A percentile compares a stretch with the other conserved stretches of the same genome.
phyloP scores from a whole-genome alignment of 805 yeast species.

The Candida arabinofermentans region DNA sequence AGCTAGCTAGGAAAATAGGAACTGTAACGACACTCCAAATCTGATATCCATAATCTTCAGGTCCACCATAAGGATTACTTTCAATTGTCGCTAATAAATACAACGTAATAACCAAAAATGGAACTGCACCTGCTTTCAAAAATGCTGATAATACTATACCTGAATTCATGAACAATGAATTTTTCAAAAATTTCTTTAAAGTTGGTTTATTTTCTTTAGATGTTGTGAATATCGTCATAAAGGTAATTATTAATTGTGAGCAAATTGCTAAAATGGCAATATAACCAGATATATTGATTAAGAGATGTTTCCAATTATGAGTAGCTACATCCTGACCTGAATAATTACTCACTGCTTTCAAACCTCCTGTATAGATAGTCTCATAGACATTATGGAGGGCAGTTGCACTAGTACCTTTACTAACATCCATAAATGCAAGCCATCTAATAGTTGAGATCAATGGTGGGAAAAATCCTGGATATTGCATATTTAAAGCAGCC shows the following conservation, averaged over 20 bases:
- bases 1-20: constrained; percentile 29
- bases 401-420: constrained; percentile 5
- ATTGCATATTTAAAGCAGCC: constrained; percentile 49
- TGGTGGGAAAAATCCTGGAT: constrained; percentile 64
- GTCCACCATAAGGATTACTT: constrained; percentile 19
- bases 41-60: constrained; percentile 7
- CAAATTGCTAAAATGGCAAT: constrained; percentile 22
- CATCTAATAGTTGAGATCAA: constrained; percentile 47
- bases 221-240: constrained; percentile 7
- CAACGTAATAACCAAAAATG: constrained; percentile 39
- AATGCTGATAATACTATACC: constrained; percentile 35
- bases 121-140: constrained; percentile 36
- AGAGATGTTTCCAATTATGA: constrained; percentile 39
- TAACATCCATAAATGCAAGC: constrained; percentile 45
- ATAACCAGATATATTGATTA: constrained; percentile 31
- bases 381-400: constrained; percentile 36
- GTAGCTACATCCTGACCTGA: constrained; percentile 10
- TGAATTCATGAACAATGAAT: constrained; percentile 23
- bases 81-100: constrained; percentile 17
- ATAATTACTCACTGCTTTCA: constrained; percentile 35
- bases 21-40: constrained; percentile 31
- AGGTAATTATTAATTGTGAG: constrained; percentile 3
- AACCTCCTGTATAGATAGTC: constrained; percentile 39
- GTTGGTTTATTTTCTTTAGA: constrained; percentile 8
- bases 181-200: constrained; percentile 13